phyloP scores from a whole-genome alignment of 352 stramenopile species.

The Phytophthora megakarya region DNA sequence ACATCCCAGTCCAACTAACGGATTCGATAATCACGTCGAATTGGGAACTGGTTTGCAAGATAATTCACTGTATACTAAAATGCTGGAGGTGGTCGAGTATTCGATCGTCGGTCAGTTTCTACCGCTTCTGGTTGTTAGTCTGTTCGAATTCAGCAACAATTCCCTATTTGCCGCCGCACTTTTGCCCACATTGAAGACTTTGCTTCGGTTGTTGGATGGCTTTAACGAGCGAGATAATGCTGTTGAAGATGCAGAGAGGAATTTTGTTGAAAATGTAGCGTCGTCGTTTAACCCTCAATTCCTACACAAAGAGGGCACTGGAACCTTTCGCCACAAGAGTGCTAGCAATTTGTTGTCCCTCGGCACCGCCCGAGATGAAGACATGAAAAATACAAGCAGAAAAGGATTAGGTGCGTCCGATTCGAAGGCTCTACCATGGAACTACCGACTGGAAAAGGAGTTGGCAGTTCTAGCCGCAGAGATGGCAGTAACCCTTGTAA shows the following conservation, averaged over 20 bases:
- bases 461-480: slow-evolving; percentile 55
- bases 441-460: slow-evolving; percentile 66
- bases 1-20: slow-evolving; percentile 37
- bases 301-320: slow-evolving; percentile 11
- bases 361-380: slow-evolving; percentile 4
- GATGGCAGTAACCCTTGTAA: slow-evolving; percentile 59
- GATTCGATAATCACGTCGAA: slow-evolving; percentile 3
- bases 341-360: slow-evolving; percentile 14
- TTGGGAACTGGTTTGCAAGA: background rate
- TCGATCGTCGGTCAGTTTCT: slow-evolving; percentile 65
- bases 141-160: slow-evolving; percentile 68
- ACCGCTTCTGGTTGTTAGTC: slow-evolving; percentile 51
- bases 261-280: slow-evolving; percentile 36
- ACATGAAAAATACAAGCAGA: slow-evolving; percentile 1
- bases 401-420: slow-evolving; percentile 27
- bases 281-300: slow-evolving; percentile 4
- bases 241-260: slow-evolving; percentile 25
- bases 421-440: slow-evolving; percentile 54
- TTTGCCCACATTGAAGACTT: slow-evolving; percentile 45
- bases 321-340: slow-evolving; percentile 24
- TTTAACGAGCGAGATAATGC: slow-evolving; percentile 40
- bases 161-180: slow-evolving; percentile 54
- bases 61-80: background rate
- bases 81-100: slow-evolving; percentile 37
- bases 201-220: slow-evolving; percentile 55